phyloP scores from a whole-genome alignment of 257 asterid species.

The Lithospermum erythrorhizon region DNA sequence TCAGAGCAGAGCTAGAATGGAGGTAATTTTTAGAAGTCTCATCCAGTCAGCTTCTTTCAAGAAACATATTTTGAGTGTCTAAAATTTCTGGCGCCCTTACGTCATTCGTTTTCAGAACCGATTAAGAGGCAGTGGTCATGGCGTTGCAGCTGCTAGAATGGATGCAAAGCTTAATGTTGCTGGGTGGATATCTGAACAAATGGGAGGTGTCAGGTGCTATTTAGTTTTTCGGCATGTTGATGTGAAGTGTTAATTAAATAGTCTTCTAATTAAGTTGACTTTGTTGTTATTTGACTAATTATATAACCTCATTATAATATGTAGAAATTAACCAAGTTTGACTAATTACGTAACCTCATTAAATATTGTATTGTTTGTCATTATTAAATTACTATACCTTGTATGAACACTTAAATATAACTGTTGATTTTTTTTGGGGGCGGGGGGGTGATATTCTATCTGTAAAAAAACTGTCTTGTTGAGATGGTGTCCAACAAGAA shows the following conservation, averaged over 20 bases:
- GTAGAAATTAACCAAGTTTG: no score
- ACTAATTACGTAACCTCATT: no score
- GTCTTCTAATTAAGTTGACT: background rate
- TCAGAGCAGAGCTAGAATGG: constrained; percentile 97
- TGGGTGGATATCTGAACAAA: constrained; percentile 93
- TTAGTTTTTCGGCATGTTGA: background rate
- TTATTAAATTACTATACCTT: no score
- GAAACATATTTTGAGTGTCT: background rate
- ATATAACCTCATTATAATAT: no score
- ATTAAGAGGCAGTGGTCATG: constrained; percentile 94
- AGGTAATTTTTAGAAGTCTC: constrained; percentile 37
- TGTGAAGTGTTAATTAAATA: background rate
- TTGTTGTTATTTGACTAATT: background rate
- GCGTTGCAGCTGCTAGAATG: constrained; percentile 95
- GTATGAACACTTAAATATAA: no score
- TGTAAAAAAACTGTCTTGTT: no score
- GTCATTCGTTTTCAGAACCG: constrained; percentile 52
- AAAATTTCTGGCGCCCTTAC: constrained; percentile 11
- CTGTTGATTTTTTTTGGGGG: no score
- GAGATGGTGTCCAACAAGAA: background rate
- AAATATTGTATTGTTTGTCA: no score
- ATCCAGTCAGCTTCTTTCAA: constrained; percentile 7
- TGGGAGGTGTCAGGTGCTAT: constrained; percentile 92
- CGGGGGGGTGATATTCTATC: no score
- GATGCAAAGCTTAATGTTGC: constrained; percentile 95